phyloP scores from a whole-genome alignment of 2,329 filamentous ascomycete species.

The Celoporthe dispersa region DNA sequence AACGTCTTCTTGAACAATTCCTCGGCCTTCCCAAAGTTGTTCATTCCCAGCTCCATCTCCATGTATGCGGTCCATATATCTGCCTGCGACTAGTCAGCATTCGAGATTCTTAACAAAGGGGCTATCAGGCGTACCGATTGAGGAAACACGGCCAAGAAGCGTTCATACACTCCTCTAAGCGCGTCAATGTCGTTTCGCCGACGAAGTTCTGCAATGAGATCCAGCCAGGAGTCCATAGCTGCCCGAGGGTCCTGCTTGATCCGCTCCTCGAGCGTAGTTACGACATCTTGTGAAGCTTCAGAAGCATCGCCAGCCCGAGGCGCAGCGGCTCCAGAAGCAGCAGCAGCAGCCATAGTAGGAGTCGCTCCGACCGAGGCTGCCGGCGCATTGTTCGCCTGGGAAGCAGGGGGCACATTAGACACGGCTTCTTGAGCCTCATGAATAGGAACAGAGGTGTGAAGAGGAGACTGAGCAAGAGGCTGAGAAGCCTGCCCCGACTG shows the following conservation, averaged over 20 bases:
- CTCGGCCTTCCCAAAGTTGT: conserved; percentile 81
- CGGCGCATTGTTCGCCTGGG: conserved; percentile 32
- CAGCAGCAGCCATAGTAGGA: conserved; percentile 47
- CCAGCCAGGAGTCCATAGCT: conserved; percentile 89
- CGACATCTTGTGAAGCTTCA: conserved; percentile 25
- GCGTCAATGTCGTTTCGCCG: conserved; percentile 82
- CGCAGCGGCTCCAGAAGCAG: conserved; percentile 41
- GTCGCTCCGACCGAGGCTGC: conserved; percentile 36
- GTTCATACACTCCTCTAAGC: conserved; percentile 77
- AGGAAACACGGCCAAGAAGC: conserved; percentile 87
- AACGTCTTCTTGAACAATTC: conserved; percentile 82
- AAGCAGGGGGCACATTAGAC: conserved; percentile 40
- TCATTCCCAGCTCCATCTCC: conserved; percentile 85
- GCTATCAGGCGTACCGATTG: conserved; percentile 73
- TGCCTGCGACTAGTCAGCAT: conserved; percentile 62
- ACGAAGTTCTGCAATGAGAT: conserved; percentile 82
- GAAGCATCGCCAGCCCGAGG: conserved; percentile 73
- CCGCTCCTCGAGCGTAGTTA: conserved; percentile 72
- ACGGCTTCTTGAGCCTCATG: conserved; percentile 37
- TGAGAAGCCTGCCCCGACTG: conserved; percentile 28
- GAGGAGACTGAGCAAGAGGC: conserved; percentile 30
- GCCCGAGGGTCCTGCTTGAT: conserved; percentile 91
- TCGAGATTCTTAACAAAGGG: conserved; percentile 20
- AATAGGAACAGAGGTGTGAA: conserved; percentile 32
- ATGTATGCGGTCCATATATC: conserved; percentile 90